Evolutionary conservation across 129 eudicot genomes (phyloP), one percentile per base, ranked within the genome.

Genomic region (Erigeron canadensis): DNA sequence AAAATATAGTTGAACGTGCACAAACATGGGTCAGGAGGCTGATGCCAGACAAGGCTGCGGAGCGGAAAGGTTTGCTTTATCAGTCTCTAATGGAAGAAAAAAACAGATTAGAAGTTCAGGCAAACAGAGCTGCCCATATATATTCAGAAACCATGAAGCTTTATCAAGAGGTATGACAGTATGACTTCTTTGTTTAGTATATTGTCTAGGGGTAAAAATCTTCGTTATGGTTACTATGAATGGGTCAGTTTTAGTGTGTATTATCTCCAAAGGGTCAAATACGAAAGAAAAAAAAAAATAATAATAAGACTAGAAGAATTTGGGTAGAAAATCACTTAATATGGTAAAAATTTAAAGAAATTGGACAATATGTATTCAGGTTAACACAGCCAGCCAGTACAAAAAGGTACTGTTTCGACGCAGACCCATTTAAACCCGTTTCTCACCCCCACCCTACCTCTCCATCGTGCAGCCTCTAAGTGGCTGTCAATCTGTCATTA

Each of bases 91-190:
- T 83, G 68, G 92, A 89, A 64, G 98, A 93, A 79, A 87, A 91
- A 73, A 81, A 79, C 62, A 93, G 76, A 73, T 74, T 93, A 63
- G 86, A 81, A 73, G 62, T 59, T 72, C 81, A 90, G 78, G 90
- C 90, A 78, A 79, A 73, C 63, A 75, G 17, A 79, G 96, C 90
- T 71, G 82, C 81, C 43, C 83, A 85, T 22, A 84, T 93, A 82
- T 80, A 82, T 80, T 78, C 95, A 42, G 90, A 89, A 51, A 63
- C 81, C 11, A 78, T 84, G 95, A 67, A 79, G 45, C 80, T 87
- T 19, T 93, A 89, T 79, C 51, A 81, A 47, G 98, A 93, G 98
- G 98, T 93, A 81, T 73, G 72, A 15, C 64, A 96, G 98, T 93
- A 81, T 73, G 72, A 15, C 64, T 77, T 61, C 69, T 46, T 76